Evolutionary conservation across 2,329 filamentous ascomycete species (phyloP).

Genomic region (Aspergillus sp.): DNA sequence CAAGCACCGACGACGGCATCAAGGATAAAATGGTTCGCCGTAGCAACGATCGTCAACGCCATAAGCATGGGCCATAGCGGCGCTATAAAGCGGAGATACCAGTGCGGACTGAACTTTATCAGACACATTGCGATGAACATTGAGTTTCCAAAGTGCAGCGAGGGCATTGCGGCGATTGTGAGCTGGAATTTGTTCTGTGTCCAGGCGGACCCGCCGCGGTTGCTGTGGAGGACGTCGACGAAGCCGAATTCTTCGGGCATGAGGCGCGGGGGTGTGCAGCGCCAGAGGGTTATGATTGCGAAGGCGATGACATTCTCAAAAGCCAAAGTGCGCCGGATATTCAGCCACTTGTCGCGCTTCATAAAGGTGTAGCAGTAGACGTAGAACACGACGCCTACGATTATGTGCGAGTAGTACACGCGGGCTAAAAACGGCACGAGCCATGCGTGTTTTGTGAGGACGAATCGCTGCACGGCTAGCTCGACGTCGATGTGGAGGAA

Average conservation of each 20-base stretch:
- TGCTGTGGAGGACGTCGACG: slow-evolving; percentile 51
- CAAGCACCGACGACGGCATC: slow-evolving; percentile 67
- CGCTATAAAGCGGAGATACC: slow-evolving; percentile 40
- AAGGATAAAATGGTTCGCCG: slow-evolving; percentile 70
- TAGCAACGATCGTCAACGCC: slow-evolving; percentile 65
- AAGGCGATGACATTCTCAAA: slow-evolving; percentile 56
- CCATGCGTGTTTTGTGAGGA: slow-evolving; percentile 42
- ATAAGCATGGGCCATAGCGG: slow-evolving; percentile 51
- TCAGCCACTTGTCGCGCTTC: slow-evolving; percentile 45
- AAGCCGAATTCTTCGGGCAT: slow-evolving; percentile 51
- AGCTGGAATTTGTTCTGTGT: slow-evolving; percentile 53
- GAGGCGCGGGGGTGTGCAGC: slow-evolving; percentile 56
- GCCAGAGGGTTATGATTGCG: slow-evolving; percentile 52
- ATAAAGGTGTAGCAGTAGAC: slow-evolving; percentile 55
- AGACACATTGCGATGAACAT: slow-evolving; percentile 35
- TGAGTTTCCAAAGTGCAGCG: slow-evolving; percentile 51
- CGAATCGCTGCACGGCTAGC: slow-evolving; percentile 44
- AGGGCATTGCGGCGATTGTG: slow-evolving; percentile 57
- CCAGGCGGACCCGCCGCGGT: slow-evolving; percentile 38
- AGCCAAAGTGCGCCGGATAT: slow-evolving; percentile 54
- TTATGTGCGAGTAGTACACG: slow-evolving; percentile 55
- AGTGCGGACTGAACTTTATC: slow-evolving; percentile 48
- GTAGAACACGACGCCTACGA: slow-evolving; percentile 52
- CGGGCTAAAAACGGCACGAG: slow-evolving; percentile 48
- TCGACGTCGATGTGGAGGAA: slow-evolving; percentile 48